phyloP scores from a whole-genome alignment of 768 basidiomycete species.

The Collybia nuda region DNA sequence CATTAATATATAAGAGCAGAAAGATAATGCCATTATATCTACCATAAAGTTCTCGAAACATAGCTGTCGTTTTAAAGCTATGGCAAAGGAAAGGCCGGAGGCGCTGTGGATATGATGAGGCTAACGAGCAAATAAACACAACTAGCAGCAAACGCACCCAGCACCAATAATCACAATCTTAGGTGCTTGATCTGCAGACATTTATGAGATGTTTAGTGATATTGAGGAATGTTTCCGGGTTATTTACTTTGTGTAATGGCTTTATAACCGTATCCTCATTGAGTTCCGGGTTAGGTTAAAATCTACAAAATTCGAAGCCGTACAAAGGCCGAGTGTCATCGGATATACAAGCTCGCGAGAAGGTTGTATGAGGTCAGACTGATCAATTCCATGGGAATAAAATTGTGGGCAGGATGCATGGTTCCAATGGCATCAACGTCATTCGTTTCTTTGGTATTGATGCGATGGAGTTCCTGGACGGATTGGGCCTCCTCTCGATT shows the following conservation, averaged over 20 bases:
- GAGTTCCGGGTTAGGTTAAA: too few relatives aligned
- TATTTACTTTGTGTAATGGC: neutral
- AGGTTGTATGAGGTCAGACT: too few relatives aligned
- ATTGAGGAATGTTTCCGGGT: neutral
- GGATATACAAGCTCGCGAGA: neutral
- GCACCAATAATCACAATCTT: slow-evolving; percentile 32
- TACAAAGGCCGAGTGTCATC: neutral
- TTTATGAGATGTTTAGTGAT: neutral
- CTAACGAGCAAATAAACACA: neutral
- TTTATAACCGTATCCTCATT: neutral
- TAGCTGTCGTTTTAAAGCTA: slow-evolving; percentile 36
- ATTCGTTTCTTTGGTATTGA: too few relatives aligned
- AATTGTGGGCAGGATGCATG: too few relatives aligned
- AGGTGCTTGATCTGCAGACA: slow-evolving; percentile 4
- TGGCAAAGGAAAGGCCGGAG: slow-evolving; percentile 43
- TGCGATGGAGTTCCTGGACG: too few relatives aligned
- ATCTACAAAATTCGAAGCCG: neutral
- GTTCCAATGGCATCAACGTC: too few relatives aligned
- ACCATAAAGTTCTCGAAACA: slow-evolving; percentile 41
- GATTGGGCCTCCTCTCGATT: too few relatives aligned
- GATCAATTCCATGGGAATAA: too few relatives aligned
- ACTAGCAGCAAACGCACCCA: slow-evolving; percentile 22
- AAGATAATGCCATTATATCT: neutral
- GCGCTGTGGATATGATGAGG: slow-evolving; percentile 21
- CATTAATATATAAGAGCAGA: neutral